Conservation (phyloP, 1,284 basidiomycete species). For the Ceratobasidium sp. region DNA sequence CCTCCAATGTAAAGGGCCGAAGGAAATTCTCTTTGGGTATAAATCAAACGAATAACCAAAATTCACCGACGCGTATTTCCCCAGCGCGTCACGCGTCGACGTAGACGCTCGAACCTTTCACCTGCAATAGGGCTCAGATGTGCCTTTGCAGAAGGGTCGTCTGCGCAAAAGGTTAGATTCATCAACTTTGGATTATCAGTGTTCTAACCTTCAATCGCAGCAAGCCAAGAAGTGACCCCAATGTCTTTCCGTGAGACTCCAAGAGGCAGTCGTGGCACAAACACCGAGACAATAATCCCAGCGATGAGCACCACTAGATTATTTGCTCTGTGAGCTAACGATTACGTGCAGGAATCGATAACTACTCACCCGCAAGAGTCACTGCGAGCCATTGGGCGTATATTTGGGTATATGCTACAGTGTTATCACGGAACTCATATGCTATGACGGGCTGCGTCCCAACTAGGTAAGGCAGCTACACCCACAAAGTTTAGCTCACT, state of each 20-base stretch:
- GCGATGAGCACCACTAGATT: not conserved
- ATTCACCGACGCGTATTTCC: too few species aligned
- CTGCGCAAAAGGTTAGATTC: not conserved
- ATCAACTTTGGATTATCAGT: not conserved
- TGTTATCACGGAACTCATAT: conserved; percentile 17
- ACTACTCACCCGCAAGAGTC: conserved; percentile 13
- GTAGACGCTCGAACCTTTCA: conserved; percentile 8
- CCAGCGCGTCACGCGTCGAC: not conserved
- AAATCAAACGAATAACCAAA: too few species aligned
- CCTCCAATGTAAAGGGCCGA: too few species aligned
- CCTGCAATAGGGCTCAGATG: conserved; percentile 11
- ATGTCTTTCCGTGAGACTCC: conserved; percentile 34
- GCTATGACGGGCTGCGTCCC: conserved; percentile 24
- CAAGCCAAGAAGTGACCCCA: conserved; percentile 29
- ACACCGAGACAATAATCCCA: conserved; percentile 18
- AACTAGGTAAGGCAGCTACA: conserved; percentile 36
- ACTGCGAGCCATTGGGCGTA: conserved; percentile 21
- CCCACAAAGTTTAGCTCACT: too few species aligned
- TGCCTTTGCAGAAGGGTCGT: conserved; percentile 26
- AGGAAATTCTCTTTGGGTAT: too few species aligned
- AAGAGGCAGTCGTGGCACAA: conserved; percentile 19
- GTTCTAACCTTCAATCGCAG: conserved; percentile 25
- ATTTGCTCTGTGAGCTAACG: not conserved
- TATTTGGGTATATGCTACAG: conserved; percentile 33
- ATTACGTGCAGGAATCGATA: not conserved